phyloP scores from a whole-genome alignment of 306 rosid species.

The Astragalus membranaceus region DNA sequence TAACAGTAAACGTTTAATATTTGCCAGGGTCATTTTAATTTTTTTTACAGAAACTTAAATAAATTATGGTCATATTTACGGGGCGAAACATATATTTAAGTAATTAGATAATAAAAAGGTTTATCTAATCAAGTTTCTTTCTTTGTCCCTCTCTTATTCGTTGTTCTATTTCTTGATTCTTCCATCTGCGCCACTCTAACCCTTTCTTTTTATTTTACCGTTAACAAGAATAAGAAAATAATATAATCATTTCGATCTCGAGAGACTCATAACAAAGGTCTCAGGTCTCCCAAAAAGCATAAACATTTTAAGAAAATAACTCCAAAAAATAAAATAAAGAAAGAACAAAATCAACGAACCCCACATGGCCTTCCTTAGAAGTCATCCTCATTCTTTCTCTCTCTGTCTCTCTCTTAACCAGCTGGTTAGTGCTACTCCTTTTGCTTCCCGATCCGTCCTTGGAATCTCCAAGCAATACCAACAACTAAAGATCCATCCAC shows the following conservation, averaged over 20 bases:
- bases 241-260: background rate
- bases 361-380: conserved; percentile 23
- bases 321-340: background rate
- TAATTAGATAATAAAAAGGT: no score
- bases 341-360: background rate
- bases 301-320: background rate
- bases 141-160: no score
- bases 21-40: no score
- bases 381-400: background rate
- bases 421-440: background rate
- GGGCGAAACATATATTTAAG: no score
- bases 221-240: conserved; percentile 2
- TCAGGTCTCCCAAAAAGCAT: no score
- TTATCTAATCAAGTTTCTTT: no score
- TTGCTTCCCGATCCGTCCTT: background rate
- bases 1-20: no score
- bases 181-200: background rate
- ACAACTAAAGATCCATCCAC: background rate
- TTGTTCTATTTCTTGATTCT: no score
- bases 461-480: background rate
- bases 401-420: background rate
- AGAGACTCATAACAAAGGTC: background rate
- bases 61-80: no score
- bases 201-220: conserved; percentile 10
- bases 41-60: no score